Percentiles rank a stretch among this genome's conserved stretches.
These are phyloP conservation scores for Chytriomyces sp. DNA, from an alignment of 192 early-diverging fungal genomes.

Conservation along the genomic window DNA sequence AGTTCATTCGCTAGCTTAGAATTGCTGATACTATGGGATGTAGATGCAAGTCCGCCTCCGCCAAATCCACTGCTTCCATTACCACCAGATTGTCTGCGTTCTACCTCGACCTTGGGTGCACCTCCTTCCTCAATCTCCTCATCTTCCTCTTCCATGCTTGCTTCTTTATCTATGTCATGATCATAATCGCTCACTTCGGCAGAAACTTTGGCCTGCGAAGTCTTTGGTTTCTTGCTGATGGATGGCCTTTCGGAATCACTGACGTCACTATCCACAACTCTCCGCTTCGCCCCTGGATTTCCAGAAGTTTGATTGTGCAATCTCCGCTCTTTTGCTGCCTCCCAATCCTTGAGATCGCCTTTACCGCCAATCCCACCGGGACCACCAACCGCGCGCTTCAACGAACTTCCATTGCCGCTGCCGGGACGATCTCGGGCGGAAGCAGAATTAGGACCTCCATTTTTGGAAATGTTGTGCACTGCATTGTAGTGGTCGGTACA, in stretches of 20 bases:
- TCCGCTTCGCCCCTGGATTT: not conserved
- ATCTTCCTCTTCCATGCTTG: not conserved
- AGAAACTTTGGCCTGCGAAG: not conserved
- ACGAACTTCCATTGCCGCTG: not conserved
- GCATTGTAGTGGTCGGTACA: slow-evolving; percentile 7
- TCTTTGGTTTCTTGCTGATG: not conserved
- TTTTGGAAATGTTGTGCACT: not conserved
- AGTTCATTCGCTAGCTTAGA: not conserved
- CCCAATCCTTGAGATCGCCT: slow-evolving; percentile 20
- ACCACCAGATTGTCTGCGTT: not conserved
- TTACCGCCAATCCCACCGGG: too few species aligned
- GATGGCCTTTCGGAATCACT: not conserved
- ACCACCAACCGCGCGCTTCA: not conserved
- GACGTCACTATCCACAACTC: slow-evolving; percentile 1
- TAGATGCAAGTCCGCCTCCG: not conserved
- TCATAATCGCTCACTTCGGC: slow-evolving; percentile 1
- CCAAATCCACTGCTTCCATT: not conserved
- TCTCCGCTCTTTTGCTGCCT: not conserved
- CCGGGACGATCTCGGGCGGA: not conserved
- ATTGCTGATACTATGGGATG: too few species aligned
- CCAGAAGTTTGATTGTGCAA: not conserved
- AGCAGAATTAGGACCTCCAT: not conserved
- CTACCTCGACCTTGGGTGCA: not conserved
- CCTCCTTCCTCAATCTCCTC: slow-evolving; percentile 1
- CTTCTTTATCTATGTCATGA: not conserved